Evolutionary conservation across 2,329 filamentous ascomycete genomes (phyloP), one percentile per base, ranked within the genome.

Genomic region (Myriosclerotinia duriaeana): DNA sequence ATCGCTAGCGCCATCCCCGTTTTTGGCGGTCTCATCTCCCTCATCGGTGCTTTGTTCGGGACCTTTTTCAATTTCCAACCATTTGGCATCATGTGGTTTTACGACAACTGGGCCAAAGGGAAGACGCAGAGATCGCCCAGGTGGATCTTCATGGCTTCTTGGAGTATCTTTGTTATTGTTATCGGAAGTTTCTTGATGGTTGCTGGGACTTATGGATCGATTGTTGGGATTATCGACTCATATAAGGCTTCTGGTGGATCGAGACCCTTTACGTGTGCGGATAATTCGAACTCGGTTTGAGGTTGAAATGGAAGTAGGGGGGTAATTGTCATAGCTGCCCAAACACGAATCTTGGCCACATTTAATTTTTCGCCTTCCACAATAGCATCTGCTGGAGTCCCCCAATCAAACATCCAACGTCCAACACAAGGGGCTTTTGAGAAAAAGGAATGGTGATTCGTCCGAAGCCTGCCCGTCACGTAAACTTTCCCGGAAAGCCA

Each of bases 1-100:
- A 75, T 86, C 22, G 83, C 83, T 0, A 78, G 79, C n/a, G 81
- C 80, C 0, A 83, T 85, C 42, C 83, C 83, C 0, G 83, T 85
- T 63, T 85, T 85, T 77, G 83, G 82, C 67, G 84, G 52, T 42
- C 42, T 65, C 0, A 61, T 66, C 9, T 56, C 63, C 30, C 53
- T 65, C 8, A 52, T 58, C 8, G 63, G 63, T 40, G 53, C 40
- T 59, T 22, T 65, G 3, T 65, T 63, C 22, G 60, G 60, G 42
- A 63, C 60, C 17, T 40, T 63, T 11, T 63, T 63, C 48, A 63
- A 48, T 7, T 65, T 65, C 44, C 53, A 56, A 7, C 63, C 63
- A 2, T 65, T 59, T 3, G 63, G 53, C 17, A 40, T 65, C 34
- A 58, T 58, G 53, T 65, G 63, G 63, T 12, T 65, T 12, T 59